These are phyloP conservation scores for Paecilomyces formosus DNA, from an alignment of 2,329 filamentous ascomycete genomes.

Conservation along the genomic window DNA sequence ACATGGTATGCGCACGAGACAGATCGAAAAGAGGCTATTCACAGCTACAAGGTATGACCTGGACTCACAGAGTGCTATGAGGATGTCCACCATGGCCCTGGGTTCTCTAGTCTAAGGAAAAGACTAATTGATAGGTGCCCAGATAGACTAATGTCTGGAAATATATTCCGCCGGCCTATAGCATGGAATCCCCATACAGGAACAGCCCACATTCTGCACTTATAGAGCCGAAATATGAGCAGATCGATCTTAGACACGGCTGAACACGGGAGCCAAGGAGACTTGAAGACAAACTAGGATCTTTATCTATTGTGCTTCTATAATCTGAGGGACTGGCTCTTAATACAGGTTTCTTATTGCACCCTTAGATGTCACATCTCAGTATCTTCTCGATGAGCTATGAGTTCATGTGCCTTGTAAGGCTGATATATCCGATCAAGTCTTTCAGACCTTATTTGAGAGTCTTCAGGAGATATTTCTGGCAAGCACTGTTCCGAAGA, in stretches of 20 bases:
- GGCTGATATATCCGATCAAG: background rate
- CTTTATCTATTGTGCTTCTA: background rate
- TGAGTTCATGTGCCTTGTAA: background rate
- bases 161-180: background rate
- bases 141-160: background rate
- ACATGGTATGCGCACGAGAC: background rate
- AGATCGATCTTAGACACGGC: background rate
- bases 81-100: background rate
- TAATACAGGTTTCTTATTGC: background rate
- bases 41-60: too few species aligned
- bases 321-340: background rate
- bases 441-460: background rate
- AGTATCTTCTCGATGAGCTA: background rate
- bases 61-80: background rate
- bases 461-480: background rate
- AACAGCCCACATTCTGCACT: background rate
- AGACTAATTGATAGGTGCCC: background rate
- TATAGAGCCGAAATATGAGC: background rate
- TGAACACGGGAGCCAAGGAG: background rate
- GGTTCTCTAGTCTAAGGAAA: background rate
- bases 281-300: background rate
- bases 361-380: background rate
- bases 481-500: background rate
- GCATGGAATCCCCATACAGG: background rate
- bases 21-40: too few species aligned